Evolutionary conservation across 1,284 basidiomycete genomes (phyloP).

Genomic region (Puccinia triticina): DNA sequence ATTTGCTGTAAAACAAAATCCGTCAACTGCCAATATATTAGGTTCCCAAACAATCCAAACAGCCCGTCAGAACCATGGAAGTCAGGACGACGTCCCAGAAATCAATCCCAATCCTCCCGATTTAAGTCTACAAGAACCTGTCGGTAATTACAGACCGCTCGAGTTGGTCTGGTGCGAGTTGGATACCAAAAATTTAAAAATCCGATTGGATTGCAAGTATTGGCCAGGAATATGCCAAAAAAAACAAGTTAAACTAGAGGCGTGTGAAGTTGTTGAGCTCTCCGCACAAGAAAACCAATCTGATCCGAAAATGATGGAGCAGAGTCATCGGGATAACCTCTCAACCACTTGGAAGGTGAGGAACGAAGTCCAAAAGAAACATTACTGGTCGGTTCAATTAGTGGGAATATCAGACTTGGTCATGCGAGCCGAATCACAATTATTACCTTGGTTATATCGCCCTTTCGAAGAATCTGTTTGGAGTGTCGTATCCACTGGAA

Average conservation of each 20-base stretch:
- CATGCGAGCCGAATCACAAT: conserved; percentile 44
- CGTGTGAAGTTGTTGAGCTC: conserved; percentile 24
- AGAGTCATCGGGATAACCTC: neutral
- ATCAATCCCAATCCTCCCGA: neutral
- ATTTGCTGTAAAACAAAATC: neutral
- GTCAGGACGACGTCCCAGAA: neutral
- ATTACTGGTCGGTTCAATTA: conserved; percentile 47
- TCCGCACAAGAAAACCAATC: neutral
- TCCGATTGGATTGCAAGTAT: conserved; percentile 59
- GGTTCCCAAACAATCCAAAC: neutral
- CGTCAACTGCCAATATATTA: neutral
- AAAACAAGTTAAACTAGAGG: neutral
- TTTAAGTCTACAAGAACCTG: neutral
- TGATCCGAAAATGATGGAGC: neutral
- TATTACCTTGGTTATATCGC: neutral
- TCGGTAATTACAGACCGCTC: conserved; percentile 21
- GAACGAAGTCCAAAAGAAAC: conserved; percentile 40
- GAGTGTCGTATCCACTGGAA: conserved; percentile 7
- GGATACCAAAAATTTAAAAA: neutral
- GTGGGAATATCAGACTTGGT: conserved; percentile 34
- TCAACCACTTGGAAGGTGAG: conserved; percentile 16
- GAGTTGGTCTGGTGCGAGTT: conserved; percentile 49
- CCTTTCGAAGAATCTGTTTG: conserved; percentile 14
- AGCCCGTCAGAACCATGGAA: neutral
- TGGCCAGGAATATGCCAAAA: conserved; percentile 71